Evolutionary conservation across 208 protist species (phyloP).

Genomic region (Trypanosoma congolense): DNA sequence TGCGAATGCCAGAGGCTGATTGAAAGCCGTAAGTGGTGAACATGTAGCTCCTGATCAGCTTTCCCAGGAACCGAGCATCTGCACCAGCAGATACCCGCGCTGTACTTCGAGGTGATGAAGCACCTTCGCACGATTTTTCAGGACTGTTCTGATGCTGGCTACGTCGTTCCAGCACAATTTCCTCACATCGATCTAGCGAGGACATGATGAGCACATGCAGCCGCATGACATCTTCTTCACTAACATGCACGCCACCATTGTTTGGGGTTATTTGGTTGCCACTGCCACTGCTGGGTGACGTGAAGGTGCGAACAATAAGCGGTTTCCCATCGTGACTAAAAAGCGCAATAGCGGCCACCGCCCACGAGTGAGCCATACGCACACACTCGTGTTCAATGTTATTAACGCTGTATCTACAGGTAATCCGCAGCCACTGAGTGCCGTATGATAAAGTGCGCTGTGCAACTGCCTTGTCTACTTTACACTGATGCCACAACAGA

Average conservation of each 20-base stretch:
- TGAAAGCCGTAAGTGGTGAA: slow-evolving; percentile 75
- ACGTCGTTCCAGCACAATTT: slow-evolving; percentile 27
- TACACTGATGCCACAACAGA: too few species aligned
- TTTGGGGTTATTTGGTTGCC: slow-evolving; percentile 31
- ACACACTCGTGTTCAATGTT: too few species aligned
- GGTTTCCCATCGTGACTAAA: slow-evolving; percentile 47
- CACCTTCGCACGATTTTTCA: not conserved
- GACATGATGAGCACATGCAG: slow-evolving; percentile 78
- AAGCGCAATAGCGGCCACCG: slow-evolving; percentile 65
- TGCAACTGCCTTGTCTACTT: too few species aligned
- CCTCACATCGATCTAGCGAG: slow-evolving; percentile 71
- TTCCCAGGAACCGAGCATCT: slow-evolving; percentile 68
- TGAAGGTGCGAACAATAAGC: slow-evolving; percentile 67
- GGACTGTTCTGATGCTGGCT: not conserved
- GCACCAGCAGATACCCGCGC: slow-evolving; percentile 28
- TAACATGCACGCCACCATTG: slow-evolving; percentile 70
- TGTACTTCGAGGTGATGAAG: not conserved
- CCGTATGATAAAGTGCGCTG: too few species aligned
- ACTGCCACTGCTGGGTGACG: slow-evolving; percentile 48
- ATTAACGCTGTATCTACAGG: too few species aligned
- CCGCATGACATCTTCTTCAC: slow-evolving; percentile 64
- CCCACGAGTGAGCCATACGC: slow-evolving; percentile 47
- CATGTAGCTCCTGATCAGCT: slow-evolving; percentile 52
- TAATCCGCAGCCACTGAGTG: too few species aligned
- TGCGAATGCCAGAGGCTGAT: slow-evolving; percentile 63